Evolutionary conservation across 345 rosid species (phyloP), one percentile per base, ranked within the genome.

Genomic region (Hibiscus tridactylites): DNA sequence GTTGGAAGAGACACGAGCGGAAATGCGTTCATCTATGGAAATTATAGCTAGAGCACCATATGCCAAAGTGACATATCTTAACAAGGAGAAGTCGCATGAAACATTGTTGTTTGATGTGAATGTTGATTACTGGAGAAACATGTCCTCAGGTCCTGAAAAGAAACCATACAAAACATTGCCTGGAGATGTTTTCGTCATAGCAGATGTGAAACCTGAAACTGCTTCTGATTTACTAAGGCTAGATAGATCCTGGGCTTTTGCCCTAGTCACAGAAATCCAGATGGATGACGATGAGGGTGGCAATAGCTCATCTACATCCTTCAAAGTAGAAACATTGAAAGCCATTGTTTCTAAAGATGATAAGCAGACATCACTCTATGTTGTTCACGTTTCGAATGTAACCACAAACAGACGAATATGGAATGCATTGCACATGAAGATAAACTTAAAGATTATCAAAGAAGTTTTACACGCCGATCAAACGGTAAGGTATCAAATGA

Each of bases 1-100:
- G 42, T 59, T 85, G 72, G 91, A 87, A 68, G 88, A 87, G 77
- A 83, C 88, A 1, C 65, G 88, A 15, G 78, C 81, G 0, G 69
- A 49, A 19, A 39, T 87, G 39, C 33, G 4, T 61, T 85, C 87
- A 31, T 44, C 77, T n/a, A 31, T 85, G 64, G 76, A 85, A 6
- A 29, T 12, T 13, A 76, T 85, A 9, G 73, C 76, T 24, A 31
- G 33, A n/a, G 79, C 81, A 7, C 88, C 90, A 16, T 77, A 44
- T 65, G 76, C 88, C 29, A 29, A 78, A 28, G 79, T 81, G 10
- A 61, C 44, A n/a, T 44, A 44, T n/a, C 57, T 52, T 52, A 52
- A 16, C n/a, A 7, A 16, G 57, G 17, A 52, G 2, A 52, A 6
- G 9, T 52, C 57, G 5, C 21, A 16, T 52, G 24, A 15, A 52